These are phyloP conservation scores for Barnettozyma populi DNA, from an alignment of 805 yeast species.

Conservation along the genomic window DNA sequence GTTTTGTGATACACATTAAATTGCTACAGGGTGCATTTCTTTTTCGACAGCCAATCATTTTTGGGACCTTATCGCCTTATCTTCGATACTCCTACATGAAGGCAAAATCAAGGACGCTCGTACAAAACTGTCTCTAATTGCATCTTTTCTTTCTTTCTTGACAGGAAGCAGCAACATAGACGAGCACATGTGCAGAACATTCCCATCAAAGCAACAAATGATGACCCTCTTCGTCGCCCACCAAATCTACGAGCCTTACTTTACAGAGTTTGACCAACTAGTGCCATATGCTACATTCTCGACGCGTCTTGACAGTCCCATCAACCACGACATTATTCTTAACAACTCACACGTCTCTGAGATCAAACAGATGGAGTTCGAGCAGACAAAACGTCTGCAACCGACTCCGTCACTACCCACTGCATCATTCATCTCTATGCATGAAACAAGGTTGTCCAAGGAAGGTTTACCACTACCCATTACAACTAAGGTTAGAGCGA, in stretches of 20 bases:
- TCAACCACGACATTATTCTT: neutral
- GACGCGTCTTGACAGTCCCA: neutral
- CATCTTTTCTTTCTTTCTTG: neutral
- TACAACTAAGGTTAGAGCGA: neutral
- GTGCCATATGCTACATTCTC: neutral
- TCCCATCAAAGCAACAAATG: neutral
- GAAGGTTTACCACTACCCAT: constrained; percentile 2
- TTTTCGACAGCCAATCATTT: neutral
- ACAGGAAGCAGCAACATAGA: too few species aligned
- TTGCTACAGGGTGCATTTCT: neutral
- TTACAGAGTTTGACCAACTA: neutral
- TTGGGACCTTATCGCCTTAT: neutral
- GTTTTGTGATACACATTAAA: too few species aligned
- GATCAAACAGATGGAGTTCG: neutral
- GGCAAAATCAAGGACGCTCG: neutral
- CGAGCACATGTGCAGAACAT: neutral
- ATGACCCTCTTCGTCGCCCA: neutral
- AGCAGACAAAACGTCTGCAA: neutral
- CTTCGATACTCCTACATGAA: neutral
- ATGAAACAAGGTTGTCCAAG: neutral
- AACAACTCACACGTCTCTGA: neutral
- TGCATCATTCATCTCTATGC: neutral
- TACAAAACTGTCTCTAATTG: too few species aligned
- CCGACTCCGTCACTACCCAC: neutral
- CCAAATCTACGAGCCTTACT: neutral